These are phyloP conservation scores for Teratosphaeria viscida DNA, from an alignment of 2,329 filamentous ascomycete species.

Conservation along the genomic window DNA sequence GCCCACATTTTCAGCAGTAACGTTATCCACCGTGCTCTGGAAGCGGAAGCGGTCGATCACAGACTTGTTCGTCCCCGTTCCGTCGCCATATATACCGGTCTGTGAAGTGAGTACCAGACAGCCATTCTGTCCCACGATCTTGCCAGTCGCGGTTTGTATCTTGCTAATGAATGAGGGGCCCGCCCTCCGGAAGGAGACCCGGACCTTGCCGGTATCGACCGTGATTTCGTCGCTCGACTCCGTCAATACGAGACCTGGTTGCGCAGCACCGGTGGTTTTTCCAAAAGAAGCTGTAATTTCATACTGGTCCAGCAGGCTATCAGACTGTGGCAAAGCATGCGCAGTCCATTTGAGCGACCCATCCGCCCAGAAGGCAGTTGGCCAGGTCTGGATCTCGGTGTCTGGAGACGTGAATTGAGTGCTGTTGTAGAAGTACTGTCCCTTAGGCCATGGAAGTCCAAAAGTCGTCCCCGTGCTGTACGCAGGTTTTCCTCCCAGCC, in stretches of 20 bases:
- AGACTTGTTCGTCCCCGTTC: slow-evolving; percentile 26
- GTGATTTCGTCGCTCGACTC: slow-evolving; percentile 16
- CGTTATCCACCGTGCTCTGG: slow-evolving; percentile 41
- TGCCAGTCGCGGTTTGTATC: slow-evolving; percentile 25
- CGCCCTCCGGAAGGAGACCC: slow-evolving; percentile 25
- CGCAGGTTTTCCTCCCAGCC: slow-evolving; percentile 6
- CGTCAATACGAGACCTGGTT: neutral
- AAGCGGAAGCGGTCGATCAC: slow-evolving; percentile 36
- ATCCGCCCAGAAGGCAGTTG: slow-evolving; percentile 50
- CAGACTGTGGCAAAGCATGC: slow-evolving; percentile 42
- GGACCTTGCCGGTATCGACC: slow-evolving; percentile 26
- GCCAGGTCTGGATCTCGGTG: slow-evolving; percentile 41
- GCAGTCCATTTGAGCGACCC: slow-evolving; percentile 53
- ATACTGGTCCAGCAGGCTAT: slow-evolving; percentile 34
- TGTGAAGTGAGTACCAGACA: slow-evolving; percentile 44
- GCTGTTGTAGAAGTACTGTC: slow-evolving; percentile 26
- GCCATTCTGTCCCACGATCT: slow-evolving; percentile 28
- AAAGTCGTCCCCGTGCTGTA: slow-evolving; percentile 27
- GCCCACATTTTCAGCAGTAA: slow-evolving; percentile 37
- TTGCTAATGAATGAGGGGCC: slow-evolving; percentile 20
- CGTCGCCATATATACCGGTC: slow-evolving; percentile 33
- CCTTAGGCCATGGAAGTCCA: slow-evolving; percentile 30
- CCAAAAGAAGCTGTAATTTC: slow-evolving; percentile 27
- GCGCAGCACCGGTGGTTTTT: neutral
- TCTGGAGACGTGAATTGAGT: slow-evolving; percentile 23